Evolutionary conservation across 345 rosid species (phyloP).

Genomic region (Citrus medica): DNA sequence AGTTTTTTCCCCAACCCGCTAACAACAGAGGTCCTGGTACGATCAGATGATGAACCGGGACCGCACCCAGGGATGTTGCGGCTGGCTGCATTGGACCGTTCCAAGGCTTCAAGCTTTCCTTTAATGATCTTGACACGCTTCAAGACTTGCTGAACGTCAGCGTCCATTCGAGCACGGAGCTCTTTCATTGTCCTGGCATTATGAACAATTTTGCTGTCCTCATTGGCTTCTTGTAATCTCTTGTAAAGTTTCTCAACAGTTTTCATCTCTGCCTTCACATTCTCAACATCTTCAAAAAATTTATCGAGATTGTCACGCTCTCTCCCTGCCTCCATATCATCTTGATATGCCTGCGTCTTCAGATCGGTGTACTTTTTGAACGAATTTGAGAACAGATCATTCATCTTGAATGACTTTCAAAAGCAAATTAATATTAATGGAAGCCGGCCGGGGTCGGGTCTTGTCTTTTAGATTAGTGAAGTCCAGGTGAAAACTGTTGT

Average conservation of each 20-base stretch:
- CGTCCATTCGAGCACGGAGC: constrained; percentile 59
- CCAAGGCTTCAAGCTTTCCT: constrained; percentile 70
- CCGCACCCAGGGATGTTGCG: constrained; percentile 64
- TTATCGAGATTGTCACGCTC: constrained; percentile 63
- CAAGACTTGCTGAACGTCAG: constrained; percentile 56
- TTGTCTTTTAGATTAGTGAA: background rate
- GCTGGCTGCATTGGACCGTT: constrained; percentile 56
- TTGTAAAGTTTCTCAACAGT: constrained; percentile 51
- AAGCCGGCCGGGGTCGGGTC: too few relatives aligned
- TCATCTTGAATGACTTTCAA: constrained; percentile 44
- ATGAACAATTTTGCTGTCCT: constrained; percentile 62
- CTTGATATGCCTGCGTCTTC: constrained; percentile 48
- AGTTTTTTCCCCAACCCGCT: constrained; percentile 73
- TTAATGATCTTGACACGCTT: constrained; percentile 63
- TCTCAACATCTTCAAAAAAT: constrained; percentile 76
- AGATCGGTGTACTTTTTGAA: constrained; percentile 74
- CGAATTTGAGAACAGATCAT: constrained; percentile 75
- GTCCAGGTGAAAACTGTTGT: background rate
- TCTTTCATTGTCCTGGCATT: constrained; percentile 61
- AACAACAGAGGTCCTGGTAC: constrained; percentile 77
- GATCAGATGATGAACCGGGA: constrained; percentile 75
- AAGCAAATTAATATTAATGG: too few relatives aligned
- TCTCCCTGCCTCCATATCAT: constrained; percentile 64
- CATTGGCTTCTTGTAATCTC: constrained; percentile 69
- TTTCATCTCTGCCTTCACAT: constrained; percentile 67